Evolutionary conservation across 1,139 yeast species (phyloP), one percentile per base, ranked within the genome.

Genomic region (Taphrina deformans): DNA sequence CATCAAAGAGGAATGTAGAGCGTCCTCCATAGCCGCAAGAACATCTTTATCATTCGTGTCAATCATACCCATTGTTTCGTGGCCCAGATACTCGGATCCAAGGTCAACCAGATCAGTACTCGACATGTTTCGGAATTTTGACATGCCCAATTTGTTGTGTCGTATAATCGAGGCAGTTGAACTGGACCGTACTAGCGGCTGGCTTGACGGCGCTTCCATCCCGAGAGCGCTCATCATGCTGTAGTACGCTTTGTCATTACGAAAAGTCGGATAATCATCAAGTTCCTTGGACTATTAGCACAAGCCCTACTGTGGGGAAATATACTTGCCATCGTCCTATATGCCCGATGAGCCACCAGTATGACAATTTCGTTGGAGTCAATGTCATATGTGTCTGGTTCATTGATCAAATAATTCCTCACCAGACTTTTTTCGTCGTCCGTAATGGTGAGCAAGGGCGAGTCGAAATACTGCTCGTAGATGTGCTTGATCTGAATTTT

Each of bases 221-320:
- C 24, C 46, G 3, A 38, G 26, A 16, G 18, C 48, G 23, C 41
- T 7, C 16, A 71, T 67, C 18, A 68, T 35, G 65, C 67, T 60
- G 58, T 70, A 73, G 38, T 66, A 70, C 18, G 67, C 65, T 14
- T 67, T 70, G 23, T 65, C 55, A 24, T 58, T 44, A 48, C 69
- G 68, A 21, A 69, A 66, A 5, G 55, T 58, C 23, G 80, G 82
- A 67, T 77, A 76, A 63, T 79, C 81, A 50, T 79, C 81, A 9
- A 65, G 66, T 46, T 68, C 71, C 38, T 69, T 7, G 67, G 38
- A 66, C 62, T 56, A 55, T 35, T 68, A 69, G 33, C 63, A 35
- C 10, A 23, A n/a, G n/a, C 58, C 27, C n/a, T n/a, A n/a, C n/a
- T n/a, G n/a, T n/a, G n/a, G n/a, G n/a, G n/a, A 64, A 9, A 63